phyloP scores from a whole-genome alignment of 768 basidiomycete genomes.

The Boletus rufocinnamomeus region DNA sequence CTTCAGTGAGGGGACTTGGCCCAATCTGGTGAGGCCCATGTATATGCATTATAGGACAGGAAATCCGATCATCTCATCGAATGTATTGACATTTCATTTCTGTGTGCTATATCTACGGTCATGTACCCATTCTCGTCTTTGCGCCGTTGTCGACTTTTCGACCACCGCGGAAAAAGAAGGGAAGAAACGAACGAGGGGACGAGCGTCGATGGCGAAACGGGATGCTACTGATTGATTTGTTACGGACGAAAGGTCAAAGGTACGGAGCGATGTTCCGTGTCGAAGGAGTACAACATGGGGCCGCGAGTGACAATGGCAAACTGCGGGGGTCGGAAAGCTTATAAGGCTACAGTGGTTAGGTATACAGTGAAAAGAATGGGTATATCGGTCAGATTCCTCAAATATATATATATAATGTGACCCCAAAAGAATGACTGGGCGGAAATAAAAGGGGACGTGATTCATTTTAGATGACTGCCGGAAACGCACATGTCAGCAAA shows the following conservation, averaged over 20 bases:
- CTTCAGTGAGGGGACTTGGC: background rate
- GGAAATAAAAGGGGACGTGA: background rate
- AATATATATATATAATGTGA: conserved; percentile 11
- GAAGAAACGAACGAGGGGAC: background rate
- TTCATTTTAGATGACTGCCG: conserved; percentile 39
- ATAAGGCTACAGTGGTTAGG: conserved; percentile 40
- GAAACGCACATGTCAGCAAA: conserved; percentile 5
- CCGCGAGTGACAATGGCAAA: background rate
- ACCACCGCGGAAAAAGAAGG: background rate
- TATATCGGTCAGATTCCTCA: conserved; percentile 22
- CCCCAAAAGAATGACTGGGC: background rate
- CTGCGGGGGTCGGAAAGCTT: background rate
- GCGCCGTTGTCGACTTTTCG: background rate
- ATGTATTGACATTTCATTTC: conserved; percentile 6
- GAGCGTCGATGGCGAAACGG: background rate
- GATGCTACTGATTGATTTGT: no score
- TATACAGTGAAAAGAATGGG: conserved; percentile 32
- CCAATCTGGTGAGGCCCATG: no score
- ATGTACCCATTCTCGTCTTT: background rate
- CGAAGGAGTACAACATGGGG: conserved; percentile 2
- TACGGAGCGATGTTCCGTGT: no score
- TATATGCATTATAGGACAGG: conserved; percentile 31
- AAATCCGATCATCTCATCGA: conserved; percentile 24
- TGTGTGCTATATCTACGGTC: background rate
- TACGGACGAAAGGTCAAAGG: background rate